phyloP scores from a whole-genome alignment of 768 basidiomycete genomes.

The Russula earlei region DNA sequence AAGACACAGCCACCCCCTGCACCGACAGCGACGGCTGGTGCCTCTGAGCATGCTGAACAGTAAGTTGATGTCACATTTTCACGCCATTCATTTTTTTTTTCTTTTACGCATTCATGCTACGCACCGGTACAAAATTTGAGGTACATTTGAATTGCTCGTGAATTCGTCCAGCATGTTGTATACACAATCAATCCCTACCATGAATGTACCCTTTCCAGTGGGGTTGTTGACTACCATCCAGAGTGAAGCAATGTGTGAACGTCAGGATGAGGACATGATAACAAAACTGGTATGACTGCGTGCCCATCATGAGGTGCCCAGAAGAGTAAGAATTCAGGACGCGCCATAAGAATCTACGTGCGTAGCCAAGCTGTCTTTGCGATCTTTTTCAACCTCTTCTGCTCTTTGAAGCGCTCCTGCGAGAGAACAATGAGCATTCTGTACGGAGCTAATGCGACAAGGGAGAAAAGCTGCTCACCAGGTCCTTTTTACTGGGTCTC shows the following conservation, averaged over 20 bases:
- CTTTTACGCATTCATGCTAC: not conserved
- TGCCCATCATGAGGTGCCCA: not conserved
- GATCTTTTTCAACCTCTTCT: constrained; percentile 73
- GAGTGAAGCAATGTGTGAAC: not conserved
- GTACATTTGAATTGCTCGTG: not conserved
- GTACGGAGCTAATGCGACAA: not conserved
- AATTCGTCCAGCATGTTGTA: not conserved
- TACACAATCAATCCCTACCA: constrained; percentile 3
- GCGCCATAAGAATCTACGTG: constrained; percentile 34
- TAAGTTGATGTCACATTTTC: not conserved
- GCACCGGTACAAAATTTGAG: constrained; percentile 5
- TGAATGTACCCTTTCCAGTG: constrained; percentile 2
- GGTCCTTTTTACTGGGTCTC: constrained; percentile 70
- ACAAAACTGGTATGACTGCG: constrained; percentile 7
- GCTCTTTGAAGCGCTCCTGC: constrained; percentile 77
- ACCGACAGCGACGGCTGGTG: not conserved
- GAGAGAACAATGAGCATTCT: constrained; percentile 10
- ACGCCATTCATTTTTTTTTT: not conserved
- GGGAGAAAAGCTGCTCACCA: constrained; percentile 39
- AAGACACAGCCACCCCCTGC: constrained; percentile 42
- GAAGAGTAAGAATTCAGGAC: not conserved
- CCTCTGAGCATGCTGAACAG: constrained; percentile 9
- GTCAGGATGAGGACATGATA: not conserved
- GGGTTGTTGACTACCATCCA: not conserved
- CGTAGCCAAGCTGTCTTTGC: constrained; percentile 85